Base-by-base conservation (phyloP, 2,329 filamentous ascomycete genomes). In the Aspergillus fructus region DNA sequence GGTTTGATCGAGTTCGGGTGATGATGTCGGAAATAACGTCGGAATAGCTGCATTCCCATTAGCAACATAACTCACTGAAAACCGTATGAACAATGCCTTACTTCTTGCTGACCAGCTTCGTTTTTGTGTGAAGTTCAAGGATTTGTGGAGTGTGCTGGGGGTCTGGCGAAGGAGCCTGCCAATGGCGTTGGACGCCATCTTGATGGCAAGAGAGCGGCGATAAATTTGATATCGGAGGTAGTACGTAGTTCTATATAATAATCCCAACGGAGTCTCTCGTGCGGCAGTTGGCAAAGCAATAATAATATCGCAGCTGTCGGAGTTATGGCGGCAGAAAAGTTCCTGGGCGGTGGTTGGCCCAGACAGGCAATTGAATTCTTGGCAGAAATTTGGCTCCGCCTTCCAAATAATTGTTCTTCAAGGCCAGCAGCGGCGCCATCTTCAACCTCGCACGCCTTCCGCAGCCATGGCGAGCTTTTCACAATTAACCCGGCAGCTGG, bases 401-500 rank as follows among this genome's bases (percentile, higher is more conserved):
- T 65, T 70, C 65, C 65, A 63, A 62, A 63, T 64, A 62, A 63
- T 62, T 52, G 40, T 62, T 55, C 49, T 51, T 42, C 58, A 48
- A 42, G 13, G 47, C 27, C 46, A 57, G 49, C 45, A 59, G 57
- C 59, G 55, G 60, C 9, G 39, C 23, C 5, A 54, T 56, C 59
- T 51, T 56, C 60, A 59, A 55, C 42, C 41, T 52, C 49, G 43
- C 45, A 42, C 21, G 24, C 48, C 33, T 45, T 47, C 59, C 67
- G 33, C 68, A 62, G 85, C 82, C 80, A 91, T 90, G 81, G 81
- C 83, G 64, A 79, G 84, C 63, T 76, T 82, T 59, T 69, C 82
- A 69, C 76, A 84, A 55, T 76, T 80, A 47, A 71, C 80, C 76
- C 86, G 89, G 83, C 88, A 89, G 61, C 75, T 90, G 70, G 84